These are phyloP conservation scores for Articulospora tetracladia DNA, from an alignment of 495 filamentous ascomycete species.

Conservation along the genomic window DNA sequence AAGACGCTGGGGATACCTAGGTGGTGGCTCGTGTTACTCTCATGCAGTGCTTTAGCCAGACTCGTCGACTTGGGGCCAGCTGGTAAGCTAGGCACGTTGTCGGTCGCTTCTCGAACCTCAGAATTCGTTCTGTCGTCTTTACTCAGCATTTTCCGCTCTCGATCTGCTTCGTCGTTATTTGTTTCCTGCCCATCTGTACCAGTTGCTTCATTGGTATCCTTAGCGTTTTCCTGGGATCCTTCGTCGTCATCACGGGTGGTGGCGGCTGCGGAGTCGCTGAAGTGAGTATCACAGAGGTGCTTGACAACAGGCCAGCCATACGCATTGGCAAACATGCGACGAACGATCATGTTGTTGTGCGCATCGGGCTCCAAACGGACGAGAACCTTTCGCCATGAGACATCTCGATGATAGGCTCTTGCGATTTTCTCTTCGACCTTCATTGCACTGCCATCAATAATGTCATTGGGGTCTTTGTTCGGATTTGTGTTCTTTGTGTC, in stretches of 20 bases:
- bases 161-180: constrained; percentile 11
- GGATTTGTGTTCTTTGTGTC: constrained; percentile 25
- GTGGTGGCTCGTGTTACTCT: not conserved
- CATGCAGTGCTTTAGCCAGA: constrained; percentile 10
- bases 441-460: constrained; percentile 58
- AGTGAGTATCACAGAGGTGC: constrained; percentile 91
- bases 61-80: constrained; percentile 14
- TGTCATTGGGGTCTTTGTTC: constrained; percentile 32
- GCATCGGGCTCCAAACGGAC: constrained; percentile 95
- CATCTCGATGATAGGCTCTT: constrained; percentile 81
- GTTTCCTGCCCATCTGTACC: constrained; percentile 38
- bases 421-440: constrained; percentile 97
- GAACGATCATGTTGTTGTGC: constrained; percentile 96
- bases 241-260: constrained; percentile 54
- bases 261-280: constrained; percentile 62
- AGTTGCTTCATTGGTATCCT: constrained; percentile 28
- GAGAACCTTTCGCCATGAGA: constrained; percentile 95
- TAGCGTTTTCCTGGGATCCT: constrained; percentile 37
- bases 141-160: constrained; percentile 2
- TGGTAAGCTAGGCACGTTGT: constrained; percentile 32
- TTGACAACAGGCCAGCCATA: constrained; percentile 97
- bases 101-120: constrained; percentile 35
- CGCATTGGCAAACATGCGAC: constrained; percentile 93
- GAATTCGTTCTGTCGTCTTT: constrained; percentile 30
- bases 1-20: not conserved